phyloP scores from a whole-genome alignment of 2,329 filamentous ascomycete genomes.

The Penicillium sp. region DNA sequence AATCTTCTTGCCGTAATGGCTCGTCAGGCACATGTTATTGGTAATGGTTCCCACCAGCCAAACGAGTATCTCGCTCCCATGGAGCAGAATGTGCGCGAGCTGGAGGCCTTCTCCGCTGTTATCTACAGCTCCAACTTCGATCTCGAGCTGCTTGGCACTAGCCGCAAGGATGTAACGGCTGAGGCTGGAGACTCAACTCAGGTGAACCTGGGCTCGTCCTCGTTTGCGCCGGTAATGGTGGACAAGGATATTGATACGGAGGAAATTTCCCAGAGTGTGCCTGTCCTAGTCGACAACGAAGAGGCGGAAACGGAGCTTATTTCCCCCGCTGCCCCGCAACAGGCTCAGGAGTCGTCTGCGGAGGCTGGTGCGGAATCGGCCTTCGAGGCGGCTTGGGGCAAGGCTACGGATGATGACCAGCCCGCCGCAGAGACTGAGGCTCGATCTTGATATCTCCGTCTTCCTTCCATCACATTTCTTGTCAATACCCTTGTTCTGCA shows the following conservation, averaged over 20 bases:
- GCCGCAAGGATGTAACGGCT: conserved; percentile 11
- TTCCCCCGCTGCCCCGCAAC: conserved; percentile 1
- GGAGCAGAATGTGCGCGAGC: conserved; percentile 51
- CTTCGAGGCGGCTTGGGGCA: conserved; percentile 44
- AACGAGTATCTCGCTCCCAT: conserved; percentile 51
- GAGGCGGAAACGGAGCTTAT: background rate
- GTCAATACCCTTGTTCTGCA: conserved; percentile 21
- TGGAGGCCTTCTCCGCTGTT: conserved; percentile 54
- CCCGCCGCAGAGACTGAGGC: conserved; percentile 11
- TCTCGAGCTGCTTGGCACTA: conserved; percentile 34
- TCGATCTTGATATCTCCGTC: background rate
- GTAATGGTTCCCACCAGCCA: conserved; percentile 62
- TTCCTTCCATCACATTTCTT: conserved; percentile 6
- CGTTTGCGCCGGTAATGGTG: conserved; percentile 26
- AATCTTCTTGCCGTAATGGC: conserved; percentile 89
- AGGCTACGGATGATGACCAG: conserved; percentile 36
- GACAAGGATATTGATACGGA: conserved; percentile 20
- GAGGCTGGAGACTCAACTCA: conserved; percentile 1
- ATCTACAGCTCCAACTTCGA: conserved; percentile 56
- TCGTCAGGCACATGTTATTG: conserved; percentile 87
- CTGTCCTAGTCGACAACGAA: conserved; percentile 16
- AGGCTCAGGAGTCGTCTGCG: background rate
- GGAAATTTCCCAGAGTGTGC: conserved; percentile 8
- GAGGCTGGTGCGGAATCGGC: conserved; percentile 28
- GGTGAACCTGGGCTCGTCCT: conserved; percentile 15